Percentiles rank a stretch among this genome's conserved stretches.
Conservation (phyloP, 257 asterid species). For the Solanum appendiculatum region DNA sequence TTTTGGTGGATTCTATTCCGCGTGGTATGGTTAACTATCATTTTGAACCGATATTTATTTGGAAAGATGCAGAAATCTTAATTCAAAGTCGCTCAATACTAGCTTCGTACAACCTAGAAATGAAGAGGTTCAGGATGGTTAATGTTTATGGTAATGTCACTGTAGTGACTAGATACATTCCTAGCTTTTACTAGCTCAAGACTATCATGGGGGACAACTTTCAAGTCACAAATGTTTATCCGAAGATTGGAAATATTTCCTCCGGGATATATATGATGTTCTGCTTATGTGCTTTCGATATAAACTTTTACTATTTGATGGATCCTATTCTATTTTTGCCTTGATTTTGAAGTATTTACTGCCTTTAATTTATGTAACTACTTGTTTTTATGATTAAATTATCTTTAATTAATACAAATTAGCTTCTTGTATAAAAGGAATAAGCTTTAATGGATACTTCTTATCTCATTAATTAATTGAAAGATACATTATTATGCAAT, state of each 20-base stretch:
- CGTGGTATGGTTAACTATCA: too few species aligned
- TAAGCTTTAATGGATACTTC: neutral
- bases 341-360: neutral
- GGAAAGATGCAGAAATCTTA: neutral
- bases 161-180: neutral
- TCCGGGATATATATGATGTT: too few species aligned
- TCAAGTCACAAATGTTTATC: neutral
- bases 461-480: neutral
- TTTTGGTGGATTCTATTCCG: too few species aligned
- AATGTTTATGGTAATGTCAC: neutral
- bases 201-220: neutral
- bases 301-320: neutral
- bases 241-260: too few species aligned
- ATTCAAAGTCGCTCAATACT: neutral
- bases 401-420: neutral
- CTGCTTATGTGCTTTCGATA: neutral
- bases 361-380: neutral
- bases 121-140: neutral
- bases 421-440: neutral
- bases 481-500: too few species aligned
- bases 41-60: neutral
- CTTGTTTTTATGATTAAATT: neutral
- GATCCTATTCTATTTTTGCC: neutral
- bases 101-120: neutral
- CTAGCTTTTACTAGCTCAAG: neutral